Evolutionary conservation across 2,329 filamentous ascomycete species (phyloP).

Genomic region (Nothomitra cinnamomea): DNA sequence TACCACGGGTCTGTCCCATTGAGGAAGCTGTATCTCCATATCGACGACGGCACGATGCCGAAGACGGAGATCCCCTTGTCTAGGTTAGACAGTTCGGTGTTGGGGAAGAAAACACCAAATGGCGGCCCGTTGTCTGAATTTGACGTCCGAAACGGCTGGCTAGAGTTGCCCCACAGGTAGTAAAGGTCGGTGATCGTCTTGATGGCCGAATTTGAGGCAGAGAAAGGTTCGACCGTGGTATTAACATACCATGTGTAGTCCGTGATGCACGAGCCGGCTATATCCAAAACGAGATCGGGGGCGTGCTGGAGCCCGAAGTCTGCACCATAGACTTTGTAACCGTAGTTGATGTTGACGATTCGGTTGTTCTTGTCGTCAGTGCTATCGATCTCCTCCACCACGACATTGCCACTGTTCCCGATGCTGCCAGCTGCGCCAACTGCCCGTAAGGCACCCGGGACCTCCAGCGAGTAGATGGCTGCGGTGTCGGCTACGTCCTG

Average conservation of each 20-base stretch:
- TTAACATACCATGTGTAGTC: constrained; percentile 16
- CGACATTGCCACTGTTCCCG: background rate
- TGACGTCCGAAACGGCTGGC: background rate
- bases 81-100: background rate
- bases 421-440: background rate
- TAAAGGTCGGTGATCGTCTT: background rate
- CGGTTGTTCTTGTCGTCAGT: background rate
- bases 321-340: constrained; percentile 13
- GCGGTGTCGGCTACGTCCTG: background rate
- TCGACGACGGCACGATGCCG: constrained; percentile 10
- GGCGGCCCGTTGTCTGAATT: background rate
- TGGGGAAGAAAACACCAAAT: background rate
- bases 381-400: background rate
- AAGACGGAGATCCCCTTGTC: background rate
- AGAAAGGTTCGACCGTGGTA: no score
- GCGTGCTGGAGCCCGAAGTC: constrained; percentile 17
- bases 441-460: background rate
- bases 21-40: constrained; percentile 15
- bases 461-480: background rate
- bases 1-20: constrained; percentile 14
- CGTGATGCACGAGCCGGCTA: constrained; percentile 16
- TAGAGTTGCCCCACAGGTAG: background rate
- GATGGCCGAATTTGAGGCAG: background rate
- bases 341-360: constrained; percentile 11
- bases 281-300: constrained; percentile 13